These are phyloP conservation scores for Erodium maritimum DNA, from an alignment of 345 rosid genomes.

Conservation along the genomic window DNA sequence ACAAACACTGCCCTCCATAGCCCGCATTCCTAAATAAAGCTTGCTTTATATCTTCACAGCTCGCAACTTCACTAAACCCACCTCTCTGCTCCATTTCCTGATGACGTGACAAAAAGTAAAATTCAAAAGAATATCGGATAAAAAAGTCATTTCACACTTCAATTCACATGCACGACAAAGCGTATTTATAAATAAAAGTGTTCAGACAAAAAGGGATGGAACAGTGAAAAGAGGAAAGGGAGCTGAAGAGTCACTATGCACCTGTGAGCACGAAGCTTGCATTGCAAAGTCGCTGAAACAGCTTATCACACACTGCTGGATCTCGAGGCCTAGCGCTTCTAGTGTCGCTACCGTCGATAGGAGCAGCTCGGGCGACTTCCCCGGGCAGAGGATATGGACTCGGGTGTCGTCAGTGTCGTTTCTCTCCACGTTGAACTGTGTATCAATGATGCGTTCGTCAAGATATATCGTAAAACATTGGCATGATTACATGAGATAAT, in stretches of 20 bases:
- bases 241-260: not conserved
- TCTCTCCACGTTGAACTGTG: constrained; percentile 33
- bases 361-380: constrained; percentile 25
- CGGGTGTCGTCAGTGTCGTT: constrained; percentile 14
- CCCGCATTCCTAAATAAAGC: constrained; percentile 35
- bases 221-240: not conserved
- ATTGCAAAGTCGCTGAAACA: constrained; percentile 36
- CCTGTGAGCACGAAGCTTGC: constrained; percentile 39
- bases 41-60: constrained; percentile 33
- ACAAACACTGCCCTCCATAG: constrained; percentile 33
- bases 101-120: constrained; percentile 6
- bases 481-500: too few relatives aligned
- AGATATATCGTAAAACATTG: too few relatives aligned
- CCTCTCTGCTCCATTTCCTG: constrained; percentile 17
- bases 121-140: too few relatives aligned
- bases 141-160: too few relatives aligned
- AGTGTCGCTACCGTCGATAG: constrained; percentile 26
- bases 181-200: not conserved
- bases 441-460: not conserved
- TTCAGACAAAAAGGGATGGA: too few relatives aligned
- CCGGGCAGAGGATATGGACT: constrained; percentile 27
- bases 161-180: not conserved
- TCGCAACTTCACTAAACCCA: not conserved
- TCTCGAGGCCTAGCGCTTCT: constrained; percentile 29
- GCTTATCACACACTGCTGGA: constrained; percentile 33